phyloP scores from a whole-genome alignment of 2,329 filamentous ascomycete species.

The Sphaerulina musiva region DNA sequence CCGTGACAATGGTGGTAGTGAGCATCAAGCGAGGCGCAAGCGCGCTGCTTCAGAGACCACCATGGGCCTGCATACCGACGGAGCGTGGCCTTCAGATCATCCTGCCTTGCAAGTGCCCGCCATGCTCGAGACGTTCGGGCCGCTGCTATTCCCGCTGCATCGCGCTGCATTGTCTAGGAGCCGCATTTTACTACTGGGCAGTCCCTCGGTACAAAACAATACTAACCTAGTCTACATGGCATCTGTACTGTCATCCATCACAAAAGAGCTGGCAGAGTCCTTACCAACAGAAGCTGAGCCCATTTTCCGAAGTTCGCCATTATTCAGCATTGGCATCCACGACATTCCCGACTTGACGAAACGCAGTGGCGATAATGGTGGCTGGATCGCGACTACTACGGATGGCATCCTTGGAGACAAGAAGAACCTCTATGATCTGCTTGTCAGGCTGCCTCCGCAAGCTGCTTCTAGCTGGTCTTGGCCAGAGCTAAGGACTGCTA shows the following conservation, averaged over 20 bases:
- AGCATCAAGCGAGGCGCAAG: constrained; percentile 18
- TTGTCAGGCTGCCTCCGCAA: constrained; percentile 56
- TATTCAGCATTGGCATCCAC: constrained; percentile 92
- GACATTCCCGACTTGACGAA: constrained; percentile 74
- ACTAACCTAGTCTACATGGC: constrained; percentile 91
- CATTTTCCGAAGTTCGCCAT: constrained; percentile 61
- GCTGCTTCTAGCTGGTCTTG: constrained; percentile 36
- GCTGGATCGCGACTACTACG: constrained; percentile 93
- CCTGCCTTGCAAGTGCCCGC: constrained; percentile 76
- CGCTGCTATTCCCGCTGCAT: constrained; percentile 84
- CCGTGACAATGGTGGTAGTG: constrained; percentile 24
- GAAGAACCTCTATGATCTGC: constrained; percentile 76
- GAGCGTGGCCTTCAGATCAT: constrained; percentile 61
- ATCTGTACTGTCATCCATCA: constrained; percentile 86
- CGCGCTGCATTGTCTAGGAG: constrained; percentile 79
- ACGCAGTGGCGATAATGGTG: constrained; percentile 43
- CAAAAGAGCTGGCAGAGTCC: constrained; percentile 62
- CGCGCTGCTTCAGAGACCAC: constrained; percentile 31
- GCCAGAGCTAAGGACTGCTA: constrained; percentile 66
- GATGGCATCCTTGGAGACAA: constrained; percentile 89
- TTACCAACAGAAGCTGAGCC: constrained; percentile 51
- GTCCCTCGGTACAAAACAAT: constrained; percentile 74
- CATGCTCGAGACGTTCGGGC: constrained; percentile 78
- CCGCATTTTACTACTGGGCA: constrained; percentile 77
- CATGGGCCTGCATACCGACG: constrained; percentile 55